Evolutionary conservation across 805 yeast species (phyloP).

Genomic region (Ogataea haglerorum): DNA sequence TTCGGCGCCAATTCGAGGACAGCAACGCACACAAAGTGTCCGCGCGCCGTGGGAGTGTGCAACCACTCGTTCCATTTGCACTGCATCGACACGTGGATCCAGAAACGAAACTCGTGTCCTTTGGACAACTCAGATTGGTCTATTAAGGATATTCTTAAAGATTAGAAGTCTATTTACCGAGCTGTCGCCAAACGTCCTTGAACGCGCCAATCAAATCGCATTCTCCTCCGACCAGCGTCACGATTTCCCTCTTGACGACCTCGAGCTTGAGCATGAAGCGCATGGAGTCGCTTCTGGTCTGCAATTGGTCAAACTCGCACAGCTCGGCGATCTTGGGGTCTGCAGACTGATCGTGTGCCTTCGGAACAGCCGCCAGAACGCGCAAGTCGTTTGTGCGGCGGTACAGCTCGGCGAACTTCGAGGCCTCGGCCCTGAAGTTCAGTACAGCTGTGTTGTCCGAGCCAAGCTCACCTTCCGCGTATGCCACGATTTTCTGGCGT

Average conservation of each 20-base stretch:
- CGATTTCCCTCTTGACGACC: slow-evolving; percentile 15
- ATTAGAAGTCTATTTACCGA: slow-evolving; percentile 10
- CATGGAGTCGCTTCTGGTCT: slow-evolving; percentile 12
- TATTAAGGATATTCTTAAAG: slow-evolving; percentile 29
- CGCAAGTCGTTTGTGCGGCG: slow-evolving; percentile 10
- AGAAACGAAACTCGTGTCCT: slow-evolving; percentile 94
- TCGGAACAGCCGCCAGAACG: slow-evolving; percentile 9
- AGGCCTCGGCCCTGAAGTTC: slow-evolving; percentile 6
- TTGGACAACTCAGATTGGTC: slow-evolving; percentile 90
- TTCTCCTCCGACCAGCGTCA: background rate
- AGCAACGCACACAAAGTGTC: slow-evolving; percentile 43
- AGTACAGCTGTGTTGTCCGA: slow-evolving; percentile 2
- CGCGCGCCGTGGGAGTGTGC: slow-evolving; percentile 96
- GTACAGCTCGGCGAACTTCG: slow-evolving; percentile 9
- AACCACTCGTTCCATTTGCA: slow-evolving; percentile 98
- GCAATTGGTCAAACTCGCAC: slow-evolving; percentile 2
- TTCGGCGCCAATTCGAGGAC: slow-evolving; percentile 44
- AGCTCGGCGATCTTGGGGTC: slow-evolving; percentile 16
- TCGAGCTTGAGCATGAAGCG: slow-evolving; percentile 17
- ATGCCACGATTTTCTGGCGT: slow-evolving; percentile 7
- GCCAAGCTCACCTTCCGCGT: slow-evolving; percentile 7
- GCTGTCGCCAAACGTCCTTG: slow-evolving; percentile 18
- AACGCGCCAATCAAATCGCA: slow-evolving; percentile 14
- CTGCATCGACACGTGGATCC: slow-evolving; percentile 93
- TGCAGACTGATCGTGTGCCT: slow-evolving; percentile 8